These are phyloP conservation scores for Pinus taeda DNA, from an alignment of 75 land plant genomes.

Conservation along the genomic window DNA sequence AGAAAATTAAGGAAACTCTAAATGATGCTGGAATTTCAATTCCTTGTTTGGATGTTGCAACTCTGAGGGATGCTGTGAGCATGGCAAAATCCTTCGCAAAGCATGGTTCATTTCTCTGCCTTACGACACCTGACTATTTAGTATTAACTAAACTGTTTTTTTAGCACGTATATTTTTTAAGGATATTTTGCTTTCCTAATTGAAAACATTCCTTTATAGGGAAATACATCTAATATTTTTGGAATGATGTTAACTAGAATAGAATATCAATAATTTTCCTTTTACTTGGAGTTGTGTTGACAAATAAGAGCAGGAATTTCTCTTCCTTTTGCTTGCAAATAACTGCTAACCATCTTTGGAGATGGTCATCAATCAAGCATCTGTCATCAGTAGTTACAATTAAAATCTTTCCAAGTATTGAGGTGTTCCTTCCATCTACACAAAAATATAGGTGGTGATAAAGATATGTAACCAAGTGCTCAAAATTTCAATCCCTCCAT, in stretches of 20 bases:
- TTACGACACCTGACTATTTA: neutral
- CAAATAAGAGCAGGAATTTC: neutral
- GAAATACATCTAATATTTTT: neutral
- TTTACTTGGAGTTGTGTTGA: neutral
- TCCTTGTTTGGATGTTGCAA: slow-evolving; percentile 31
- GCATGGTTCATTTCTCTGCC: slow-evolving; percentile 27
- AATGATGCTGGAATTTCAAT: slow-evolving; percentile 36
- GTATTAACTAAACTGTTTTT: too few relatives aligned
- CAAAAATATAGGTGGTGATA: neutral
- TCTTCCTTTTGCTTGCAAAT: neutral
- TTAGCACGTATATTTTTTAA: neutral
- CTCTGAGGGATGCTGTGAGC: slow-evolving; percentile 44
- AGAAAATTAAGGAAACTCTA: slow-evolving; percentile 43
- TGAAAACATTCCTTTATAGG: neutral
- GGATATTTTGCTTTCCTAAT: neutral
- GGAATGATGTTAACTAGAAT: neutral
- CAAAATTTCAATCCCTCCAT: too few relatives aligned
- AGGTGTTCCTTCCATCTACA: neutral
- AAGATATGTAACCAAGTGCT: too few relatives aligned
- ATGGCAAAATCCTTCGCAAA: slow-evolving; percentile 43
- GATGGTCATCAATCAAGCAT: neutral
- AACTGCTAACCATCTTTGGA: neutral
- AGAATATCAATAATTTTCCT: neutral
- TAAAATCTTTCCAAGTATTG: neutral
- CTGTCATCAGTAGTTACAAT: neutral